phyloP scores from a whole-genome alignment of 331 rosid genomes.

The Erythrophleum ivorense region DNA sequence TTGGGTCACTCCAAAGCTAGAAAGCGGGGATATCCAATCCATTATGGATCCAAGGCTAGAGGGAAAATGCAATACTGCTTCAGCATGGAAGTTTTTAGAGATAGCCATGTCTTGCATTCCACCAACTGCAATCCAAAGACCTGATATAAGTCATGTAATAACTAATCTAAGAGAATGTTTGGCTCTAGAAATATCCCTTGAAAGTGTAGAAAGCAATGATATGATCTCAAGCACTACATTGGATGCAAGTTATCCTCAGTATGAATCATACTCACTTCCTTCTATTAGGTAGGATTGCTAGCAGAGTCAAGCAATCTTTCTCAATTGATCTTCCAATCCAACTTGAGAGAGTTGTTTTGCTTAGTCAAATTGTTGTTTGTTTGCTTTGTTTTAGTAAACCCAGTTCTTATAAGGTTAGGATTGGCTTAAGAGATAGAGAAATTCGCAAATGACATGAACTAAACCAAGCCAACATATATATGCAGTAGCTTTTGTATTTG shows the following conservation, averaged over 20 bases:
- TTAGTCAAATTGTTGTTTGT: not conserved
- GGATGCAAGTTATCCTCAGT: not conserved
- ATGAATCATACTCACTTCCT: not conserved
- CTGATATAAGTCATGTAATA: constrained; percentile 11
- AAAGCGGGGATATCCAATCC: constrained; percentile 18
- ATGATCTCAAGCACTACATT: not conserved
- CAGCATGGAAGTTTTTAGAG: constrained; percentile 31
- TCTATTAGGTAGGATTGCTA: not conserved
- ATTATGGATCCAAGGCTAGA: constrained; percentile 28
- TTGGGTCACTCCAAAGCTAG: constrained; percentile 25
- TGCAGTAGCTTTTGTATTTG: too few species aligned
- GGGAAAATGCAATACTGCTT: not conserved
- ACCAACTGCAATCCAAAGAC: constrained; percentile 13
- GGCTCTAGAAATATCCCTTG: constrained; percentile 18
- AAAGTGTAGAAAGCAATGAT: constrained; percentile 2
- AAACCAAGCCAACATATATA: too few species aligned
- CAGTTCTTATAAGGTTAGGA: not conserved
- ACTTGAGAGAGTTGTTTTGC: not conserved
- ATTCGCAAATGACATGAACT: too few species aligned
- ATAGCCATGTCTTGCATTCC: constrained; percentile 33
- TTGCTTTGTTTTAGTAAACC: not conserved
- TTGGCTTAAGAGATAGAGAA: too few species aligned
- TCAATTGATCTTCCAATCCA: not conserved
- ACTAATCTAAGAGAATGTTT: constrained; percentile 38
- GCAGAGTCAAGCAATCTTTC: not conserved